Evolutionary conservation across 2,329 filamentous ascomycete genomes (phyloP), one percentile per base, ranked within the genome.

Genomic region (Penicillium griseofulvum): DNA sequence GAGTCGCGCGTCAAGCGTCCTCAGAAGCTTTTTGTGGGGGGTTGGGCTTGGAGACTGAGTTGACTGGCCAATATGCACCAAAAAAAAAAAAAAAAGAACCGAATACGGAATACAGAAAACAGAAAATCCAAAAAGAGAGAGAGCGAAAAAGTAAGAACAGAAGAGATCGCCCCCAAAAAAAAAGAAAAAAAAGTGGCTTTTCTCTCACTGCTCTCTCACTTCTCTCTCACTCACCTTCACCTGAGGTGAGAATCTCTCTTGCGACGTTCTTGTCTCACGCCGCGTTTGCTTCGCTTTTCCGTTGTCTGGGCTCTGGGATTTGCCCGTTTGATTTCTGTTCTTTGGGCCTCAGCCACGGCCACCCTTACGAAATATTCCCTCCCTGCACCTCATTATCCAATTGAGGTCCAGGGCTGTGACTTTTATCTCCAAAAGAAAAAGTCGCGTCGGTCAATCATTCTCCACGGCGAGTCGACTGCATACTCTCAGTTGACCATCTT

Each of bases 41-140:
- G 24, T 47, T 37, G 49, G 28, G 41, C 36, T 37, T 22, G 49
- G 41, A 38, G 41, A 46, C 47, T 46, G 49, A 52, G 41, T 34
- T 52, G 48, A 52, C 49, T 47, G 49, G 14, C 49, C 49, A 45
- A 46, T 38, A 36, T 26, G 49, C 26, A 26, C n/a, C n/a, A n/a
- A n/a, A n/a, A 43, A 51, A 29, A 22, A 31, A 14, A 31, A 31
- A 47, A 29, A 37, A n/a, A 24, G 3, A 34, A 31, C 2, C 16
- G 14, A 33, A 16, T 6, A 33, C 31, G 8, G 9, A 28, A 28
- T 1, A 28, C 7, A 28, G 9, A 8, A 37, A 37, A 44, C 29
- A 7, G 16, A 29, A 26, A 28, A 22, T 22, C 22, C 22, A 31
- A 33, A 9, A 28, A 19, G 39, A 37, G 14, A 29, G 5, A 36